Conservation (phyloP, 371 early-diverging fungal species). For the Syncephalastrum sp. region DNA sequence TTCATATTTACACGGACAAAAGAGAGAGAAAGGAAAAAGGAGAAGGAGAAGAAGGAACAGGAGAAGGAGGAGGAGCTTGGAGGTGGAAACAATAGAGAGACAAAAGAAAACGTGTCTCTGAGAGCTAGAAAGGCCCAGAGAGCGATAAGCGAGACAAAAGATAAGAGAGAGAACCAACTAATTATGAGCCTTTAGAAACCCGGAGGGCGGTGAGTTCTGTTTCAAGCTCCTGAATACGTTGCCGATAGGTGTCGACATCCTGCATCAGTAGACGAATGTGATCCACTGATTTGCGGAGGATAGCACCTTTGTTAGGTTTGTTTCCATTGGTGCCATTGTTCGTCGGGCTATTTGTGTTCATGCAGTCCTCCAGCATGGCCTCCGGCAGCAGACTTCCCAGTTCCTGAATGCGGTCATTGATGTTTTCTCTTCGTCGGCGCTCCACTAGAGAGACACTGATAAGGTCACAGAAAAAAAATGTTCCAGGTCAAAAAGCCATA, state of each 20-base stretch:
- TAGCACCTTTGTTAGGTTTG: slow-evolving; percentile 86
- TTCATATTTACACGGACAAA: too few relatives aligned
- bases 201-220: too few relatives aligned
- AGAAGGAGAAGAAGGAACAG: too few relatives aligned
- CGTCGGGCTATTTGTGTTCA: slow-evolving; percentile 2
- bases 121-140: too few relatives aligned
- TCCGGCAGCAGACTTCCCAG: slow-evolving; percentile 85
- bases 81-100: too few relatives aligned
- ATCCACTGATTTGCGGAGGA: slow-evolving; percentile 88
- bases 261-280: slow-evolving; percentile 79
- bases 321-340: slow-evolving; percentile 15
- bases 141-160: too few relatives aligned
- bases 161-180: too few relatives aligned
- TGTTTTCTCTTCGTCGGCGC: slow-evolving; percentile 93
- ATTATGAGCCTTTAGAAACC: too few relatives aligned
- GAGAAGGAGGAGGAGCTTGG: too few relatives aligned
- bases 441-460: slow-evolving; percentile 63
- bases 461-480: neutral
- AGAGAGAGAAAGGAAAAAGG: too few relatives aligned
- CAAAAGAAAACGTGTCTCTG: too few relatives aligned
- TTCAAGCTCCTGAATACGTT: slow-evolving; percentile 77
- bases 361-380: slow-evolving; percentile 57
- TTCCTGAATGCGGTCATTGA: slow-evolving; percentile 97
- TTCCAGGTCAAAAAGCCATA: slow-evolving; percentile 19
- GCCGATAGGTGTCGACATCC: slow-evolving; percentile 50